These are phyloP conservation scores for Cephalotrichum gorgonifer DNA, from an alignment of 2,329 filamentous ascomycete genomes.

Conservation along the genomic window DNA sequence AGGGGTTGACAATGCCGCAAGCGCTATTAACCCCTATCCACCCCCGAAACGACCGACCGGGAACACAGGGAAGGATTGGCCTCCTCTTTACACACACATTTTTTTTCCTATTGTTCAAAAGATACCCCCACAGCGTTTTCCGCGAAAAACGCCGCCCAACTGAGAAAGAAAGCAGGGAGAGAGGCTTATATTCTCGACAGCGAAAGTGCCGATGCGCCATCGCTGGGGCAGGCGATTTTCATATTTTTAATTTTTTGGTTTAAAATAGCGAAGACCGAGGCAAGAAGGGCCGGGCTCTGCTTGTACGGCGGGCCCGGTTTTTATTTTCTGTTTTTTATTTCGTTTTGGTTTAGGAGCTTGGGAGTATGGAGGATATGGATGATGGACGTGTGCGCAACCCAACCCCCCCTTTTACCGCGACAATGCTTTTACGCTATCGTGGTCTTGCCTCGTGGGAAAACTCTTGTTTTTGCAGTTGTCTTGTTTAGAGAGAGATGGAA, in stretches of 20 bases:
- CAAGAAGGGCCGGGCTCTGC: conserved; percentile 10
- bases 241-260: too few relatives aligned
- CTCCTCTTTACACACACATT: not conserved
- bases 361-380: not conserved
- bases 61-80: not conserved
- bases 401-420: conserved; percentile 23
- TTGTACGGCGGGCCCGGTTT: conserved; percentile 1
- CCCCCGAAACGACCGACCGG: not conserved
- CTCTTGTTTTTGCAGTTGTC: conserved; percentile 9
- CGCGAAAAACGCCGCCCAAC: not conserved
- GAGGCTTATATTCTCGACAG: conserved; percentile 38
- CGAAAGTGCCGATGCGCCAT: conserved; percentile 47
- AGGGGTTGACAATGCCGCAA: not conserved
- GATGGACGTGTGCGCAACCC: too few relatives aligned
- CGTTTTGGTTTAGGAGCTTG: not conserved
- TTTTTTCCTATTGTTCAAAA: not conserved
- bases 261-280: conserved; percentile 30
- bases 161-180: not conserved
- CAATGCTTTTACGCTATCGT: conserved; percentile 46
- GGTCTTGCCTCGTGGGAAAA: conserved; percentile 36
- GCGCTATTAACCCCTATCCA: not conserved
- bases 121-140: not conserved
- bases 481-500: not conserved
- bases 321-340: not conserved
- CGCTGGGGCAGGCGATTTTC: conserved; percentile 41